Base-by-base conservation (phyloP, 495 filamentous ascomycete genomes). In the Penicillium desertorum region DNA sequence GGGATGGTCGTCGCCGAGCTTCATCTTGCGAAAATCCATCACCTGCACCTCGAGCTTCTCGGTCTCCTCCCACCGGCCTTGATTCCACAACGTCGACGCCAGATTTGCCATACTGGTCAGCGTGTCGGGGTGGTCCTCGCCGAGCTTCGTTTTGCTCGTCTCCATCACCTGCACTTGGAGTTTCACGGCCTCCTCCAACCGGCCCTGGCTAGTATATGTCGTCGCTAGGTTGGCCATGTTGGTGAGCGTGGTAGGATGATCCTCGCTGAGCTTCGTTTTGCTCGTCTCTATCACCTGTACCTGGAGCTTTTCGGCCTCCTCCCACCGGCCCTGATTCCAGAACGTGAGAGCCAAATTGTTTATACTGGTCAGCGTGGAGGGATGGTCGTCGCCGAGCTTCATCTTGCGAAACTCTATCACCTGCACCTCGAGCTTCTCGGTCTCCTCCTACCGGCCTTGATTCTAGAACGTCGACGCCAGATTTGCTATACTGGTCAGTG, bases 11-110 rank as follows among this genome's bases (percentile, higher is more conserved):
- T 8, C 27, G 7, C 5, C 7, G 27, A 29, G 7, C 27, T 8
- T 29, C 4, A 5, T 8, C 7, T 5, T 29, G 27, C 23, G 23
- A 23, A 4, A 2, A 2, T 23, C 4, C 4, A 23, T 23, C 23
- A 23, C 23, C 2, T 23, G 7, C 19, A 45, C 0, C 1, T 22
- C 0, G 23, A 54, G 45, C 62, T 66, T 62, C 8, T 67, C 45
- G 3, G 23, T 61, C 52, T 71, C 63, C 11, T 59, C 23, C 58
- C 58, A 73, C 7, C 67, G 62, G 27, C 65, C 65, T 43, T 68
- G 14, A 5, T 30, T 47, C 25, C 23, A 16, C 6, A 5, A 17
- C 2, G 25, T 30, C 9, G 45, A 47, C n/a, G 23, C 45, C 3
- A 47, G 25, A 25, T 47, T 47, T 1, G 3, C 14, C 22, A 30